Evolutionary conservation across 2,329 filamentous ascomycete genomes (phyloP).

Genomic region (Aspergillus bombycis): DNA sequence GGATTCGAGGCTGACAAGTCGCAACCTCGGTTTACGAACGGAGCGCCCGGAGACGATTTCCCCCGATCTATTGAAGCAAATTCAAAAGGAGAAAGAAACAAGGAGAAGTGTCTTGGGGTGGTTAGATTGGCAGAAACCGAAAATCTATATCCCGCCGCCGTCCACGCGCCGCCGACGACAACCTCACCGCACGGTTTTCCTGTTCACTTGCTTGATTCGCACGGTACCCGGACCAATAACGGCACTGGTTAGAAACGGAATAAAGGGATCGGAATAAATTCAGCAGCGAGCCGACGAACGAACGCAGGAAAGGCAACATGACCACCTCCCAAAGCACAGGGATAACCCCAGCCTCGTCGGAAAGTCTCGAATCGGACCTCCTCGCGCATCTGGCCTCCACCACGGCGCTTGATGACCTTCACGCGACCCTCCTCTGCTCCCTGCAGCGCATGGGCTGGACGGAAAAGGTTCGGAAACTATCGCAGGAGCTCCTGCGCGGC

Average conservation of each 20-base stretch:
- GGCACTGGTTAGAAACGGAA: neutral
- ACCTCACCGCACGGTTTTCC: neutral
- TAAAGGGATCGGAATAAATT: neutral
- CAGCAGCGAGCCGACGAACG: neutral
- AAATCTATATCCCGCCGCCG: conserved; percentile 3
- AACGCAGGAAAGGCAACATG: neutral
- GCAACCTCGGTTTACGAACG: neutral
- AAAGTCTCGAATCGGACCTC: conserved; percentile 43
- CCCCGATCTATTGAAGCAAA: neutral
- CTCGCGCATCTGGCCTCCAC: conserved; percentile 51
- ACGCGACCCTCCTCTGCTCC: conserved; percentile 56
- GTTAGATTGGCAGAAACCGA: neutral
- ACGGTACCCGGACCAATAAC: neutral
- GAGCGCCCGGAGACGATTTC: neutral
- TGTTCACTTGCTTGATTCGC: neutral
- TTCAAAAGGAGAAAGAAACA: neutral
- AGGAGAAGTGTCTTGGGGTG: neutral
- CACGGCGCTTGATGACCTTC: conserved; percentile 59
- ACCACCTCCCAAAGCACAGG: conserved; percentile 15
- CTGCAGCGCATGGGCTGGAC: conserved; percentile 64
- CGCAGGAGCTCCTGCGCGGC: conserved; percentile 59
- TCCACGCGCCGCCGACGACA: neutral
- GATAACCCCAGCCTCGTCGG: conserved; percentile 21
- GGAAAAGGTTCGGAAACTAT: conserved; percentile 57
- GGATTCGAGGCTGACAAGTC: neutral